A percentile compares a stretch with the other conserved stretches of the same genome.
Conservation (phyloP, 805 yeast genomes). For the Wickerhamiella nectarea region DNA sequence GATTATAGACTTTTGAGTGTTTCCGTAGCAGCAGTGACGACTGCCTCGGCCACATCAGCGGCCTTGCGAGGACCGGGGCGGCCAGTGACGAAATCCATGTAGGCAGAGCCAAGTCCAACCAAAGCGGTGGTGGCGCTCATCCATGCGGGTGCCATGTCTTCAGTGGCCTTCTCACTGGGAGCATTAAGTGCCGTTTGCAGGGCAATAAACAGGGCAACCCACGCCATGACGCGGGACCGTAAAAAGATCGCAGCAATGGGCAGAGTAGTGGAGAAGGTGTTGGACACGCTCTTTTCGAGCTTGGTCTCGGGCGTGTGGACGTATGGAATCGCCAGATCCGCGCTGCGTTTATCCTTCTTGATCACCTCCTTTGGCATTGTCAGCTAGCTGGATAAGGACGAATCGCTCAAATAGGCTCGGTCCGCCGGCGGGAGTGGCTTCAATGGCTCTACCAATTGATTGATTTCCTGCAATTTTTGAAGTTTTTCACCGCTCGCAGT, state of each 20-base stretch:
- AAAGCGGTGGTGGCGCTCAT: conserved; percentile 21
- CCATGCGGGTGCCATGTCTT: conserved; percentile 23
- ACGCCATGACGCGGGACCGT: conserved; percentile 26
- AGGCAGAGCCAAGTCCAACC: conserved; percentile 24
- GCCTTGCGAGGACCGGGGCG: conserved; percentile 12
- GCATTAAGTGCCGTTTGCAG: conserved; percentile 25
- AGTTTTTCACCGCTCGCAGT: neutral
- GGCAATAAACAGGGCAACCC: conserved; percentile 28
- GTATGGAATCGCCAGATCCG: conserved; percentile 25
- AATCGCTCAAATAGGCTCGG: neutral
- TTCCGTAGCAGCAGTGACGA: neutral
- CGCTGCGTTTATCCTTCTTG: conserved; percentile 18
- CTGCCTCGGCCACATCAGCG: conserved; percentile 8
- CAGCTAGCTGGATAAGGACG: too few species aligned
- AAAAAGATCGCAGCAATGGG: conserved; percentile 30
- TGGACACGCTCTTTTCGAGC: conserved; percentile 13
- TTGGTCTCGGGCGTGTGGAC: conserved; percentile 20
- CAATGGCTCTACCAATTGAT: neutral
- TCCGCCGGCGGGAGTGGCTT: neutral
- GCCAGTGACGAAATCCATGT: conserved; percentile 27
- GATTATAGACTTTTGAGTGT: neutral
- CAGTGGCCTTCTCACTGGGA: conserved; percentile 17
- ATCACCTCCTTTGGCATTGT: conserved; percentile 4
- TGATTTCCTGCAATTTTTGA: too few species aligned
- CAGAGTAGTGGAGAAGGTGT: conserved; percentile 21